Conservation (phyloP, 164 flowering plant genomes). For the Macadamia tetraphylla region DNA sequence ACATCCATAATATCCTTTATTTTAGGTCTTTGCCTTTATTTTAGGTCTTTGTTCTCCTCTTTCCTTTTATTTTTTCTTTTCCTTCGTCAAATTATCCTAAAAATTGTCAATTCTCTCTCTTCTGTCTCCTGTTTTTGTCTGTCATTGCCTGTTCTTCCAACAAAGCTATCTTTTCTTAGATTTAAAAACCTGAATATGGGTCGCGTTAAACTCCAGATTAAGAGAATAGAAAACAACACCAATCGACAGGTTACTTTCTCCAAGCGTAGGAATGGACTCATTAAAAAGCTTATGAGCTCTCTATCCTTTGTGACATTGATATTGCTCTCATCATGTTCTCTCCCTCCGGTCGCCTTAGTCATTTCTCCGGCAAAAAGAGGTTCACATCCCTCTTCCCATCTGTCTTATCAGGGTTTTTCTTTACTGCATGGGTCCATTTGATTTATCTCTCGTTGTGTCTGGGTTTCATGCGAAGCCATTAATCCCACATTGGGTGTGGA, state of each 20-base stretch:
- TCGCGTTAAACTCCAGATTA: conserved; percentile 62
- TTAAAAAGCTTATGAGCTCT: conserved; percentile 71
- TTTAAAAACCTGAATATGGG: conserved; percentile 31
- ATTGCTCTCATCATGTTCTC: conserved; percentile 74
- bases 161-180: background rate
- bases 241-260: conserved; percentile 79
- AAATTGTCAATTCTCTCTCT: background rate
- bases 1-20: background rate
- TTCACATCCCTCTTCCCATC: background rate
- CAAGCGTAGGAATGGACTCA: conserved; percentile 74
- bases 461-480: too few species aligned
- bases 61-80: background rate
- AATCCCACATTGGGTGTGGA: too few species aligned
- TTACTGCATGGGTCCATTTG: background rate
- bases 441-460: background rate
- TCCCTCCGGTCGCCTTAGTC: conserved; percentile 58
- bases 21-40: background rate
- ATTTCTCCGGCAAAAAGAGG: conserved; percentile 54
- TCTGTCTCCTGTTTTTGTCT: too few species aligned
- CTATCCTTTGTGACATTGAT: conserved; percentile 67
- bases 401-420: background rate
- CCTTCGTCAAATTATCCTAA: too few species aligned
- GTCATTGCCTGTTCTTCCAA: background rate
- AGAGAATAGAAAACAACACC: conserved; percentile 68
- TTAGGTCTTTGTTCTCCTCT: background rate